phyloP scores from a whole-genome alignment of 352 stramenopile species.

The Stephanocyclus meneghinianus region DNA sequence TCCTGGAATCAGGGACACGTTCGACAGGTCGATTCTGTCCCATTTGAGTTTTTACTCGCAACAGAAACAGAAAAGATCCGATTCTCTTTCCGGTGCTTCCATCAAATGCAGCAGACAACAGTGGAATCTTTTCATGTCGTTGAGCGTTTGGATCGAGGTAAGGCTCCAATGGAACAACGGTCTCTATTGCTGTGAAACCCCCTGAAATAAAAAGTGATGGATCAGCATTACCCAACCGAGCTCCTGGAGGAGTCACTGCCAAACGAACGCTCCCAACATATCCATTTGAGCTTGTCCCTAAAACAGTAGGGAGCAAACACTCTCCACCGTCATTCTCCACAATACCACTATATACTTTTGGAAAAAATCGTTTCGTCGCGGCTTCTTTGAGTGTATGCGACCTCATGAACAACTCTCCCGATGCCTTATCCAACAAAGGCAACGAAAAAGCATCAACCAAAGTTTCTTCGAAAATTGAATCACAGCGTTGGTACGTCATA shows the following conservation, averaged over 20 bases:
- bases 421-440: slow-evolving; percentile 29
- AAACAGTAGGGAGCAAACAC: slow-evolving; percentile 32
- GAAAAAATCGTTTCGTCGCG: slow-evolving; percentile 29
- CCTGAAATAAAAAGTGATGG: background rate
- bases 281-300: slow-evolving; percentile 30
- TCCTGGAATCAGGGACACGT: slow-evolving; percentile 3
- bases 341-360: slow-evolving; percentile 22
- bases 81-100: slow-evolving; percentile 33
- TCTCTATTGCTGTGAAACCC: slow-evolving; percentile 28
- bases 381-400: slow-evolving; percentile 7
- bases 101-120: slow-evolving; percentile 44
- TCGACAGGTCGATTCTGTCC: background rate
- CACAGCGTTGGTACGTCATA: slow-evolving; percentile 38
- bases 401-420: background rate
- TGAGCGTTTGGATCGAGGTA: slow-evolving; percentile 29
- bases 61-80: slow-evolving; percentile 36
- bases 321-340: slow-evolving; percentile 13
- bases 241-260: background rate
- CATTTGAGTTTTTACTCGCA: slow-evolving; percentile 24
- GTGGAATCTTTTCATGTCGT: slow-evolving; percentile 30
- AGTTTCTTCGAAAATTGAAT: slow-evolving; percentile 49
- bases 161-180: slow-evolving; percentile 47
- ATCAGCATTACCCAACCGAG: background rate
- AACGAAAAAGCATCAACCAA: slow-evolving; percentile 21
- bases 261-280: slow-evolving; percentile 38